A percentile compares a stretch with the other conserved stretches of the same genome.
Conservation (phyloP, 768 basidiomycete genomes). For the Dacryopinax primogenitus region DNA sequence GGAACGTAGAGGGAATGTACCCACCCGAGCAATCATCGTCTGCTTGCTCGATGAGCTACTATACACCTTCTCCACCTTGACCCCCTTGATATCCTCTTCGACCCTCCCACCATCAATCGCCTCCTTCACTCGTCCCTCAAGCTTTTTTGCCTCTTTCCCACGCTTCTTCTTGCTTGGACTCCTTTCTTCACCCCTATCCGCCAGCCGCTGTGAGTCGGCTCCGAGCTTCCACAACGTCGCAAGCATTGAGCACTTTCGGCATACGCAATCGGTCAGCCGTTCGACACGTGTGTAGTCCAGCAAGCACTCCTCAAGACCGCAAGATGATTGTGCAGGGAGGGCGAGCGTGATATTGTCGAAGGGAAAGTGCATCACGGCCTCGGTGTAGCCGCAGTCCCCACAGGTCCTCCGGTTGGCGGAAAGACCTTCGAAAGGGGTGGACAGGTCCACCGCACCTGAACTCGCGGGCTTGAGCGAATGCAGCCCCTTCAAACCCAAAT, state of each 20-base stretch:
- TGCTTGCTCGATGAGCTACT: constrained; percentile 72
- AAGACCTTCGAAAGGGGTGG: constrained; percentile 56
- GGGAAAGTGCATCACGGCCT: constrained; percentile 83
- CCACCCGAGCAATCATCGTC: constrained; percentile 79
- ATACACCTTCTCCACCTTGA: constrained; percentile 64
- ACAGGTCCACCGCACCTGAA: neutral
- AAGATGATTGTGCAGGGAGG: constrained; percentile 54
- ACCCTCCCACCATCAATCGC: constrained; percentile 63
- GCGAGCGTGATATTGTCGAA: constrained; percentile 77
- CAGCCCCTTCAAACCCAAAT: constrained; percentile 57
- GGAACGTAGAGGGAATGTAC: constrained; percentile 23
- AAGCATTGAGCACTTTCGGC: constrained; percentile 76
- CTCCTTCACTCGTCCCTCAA: constrained; percentile 46
- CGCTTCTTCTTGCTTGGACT: constrained; percentile 63
- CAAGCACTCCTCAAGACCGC: constrained; percentile 68
- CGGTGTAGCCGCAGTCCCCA: constrained; percentile 80
- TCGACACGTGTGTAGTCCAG: constrained; percentile 83
- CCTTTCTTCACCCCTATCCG: constrained; percentile 27
- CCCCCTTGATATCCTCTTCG: constrained; percentile 71
- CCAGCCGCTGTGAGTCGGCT: constrained; percentile 47
- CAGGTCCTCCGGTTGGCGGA: constrained; percentile 85
- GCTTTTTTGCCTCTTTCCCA: constrained; percentile 53
- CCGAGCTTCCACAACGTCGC: constrained; percentile 57
- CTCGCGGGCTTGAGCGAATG: constrained; percentile 18
- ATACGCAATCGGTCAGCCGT: constrained; percentile 78